Percentiles rank a stretch among this genome's conserved stretches.
These are phyloP conservation scores for Phytophthora brassicae DNA, from an alignment of 352 stramenopile genomes.

Conservation along the genomic window DNA sequence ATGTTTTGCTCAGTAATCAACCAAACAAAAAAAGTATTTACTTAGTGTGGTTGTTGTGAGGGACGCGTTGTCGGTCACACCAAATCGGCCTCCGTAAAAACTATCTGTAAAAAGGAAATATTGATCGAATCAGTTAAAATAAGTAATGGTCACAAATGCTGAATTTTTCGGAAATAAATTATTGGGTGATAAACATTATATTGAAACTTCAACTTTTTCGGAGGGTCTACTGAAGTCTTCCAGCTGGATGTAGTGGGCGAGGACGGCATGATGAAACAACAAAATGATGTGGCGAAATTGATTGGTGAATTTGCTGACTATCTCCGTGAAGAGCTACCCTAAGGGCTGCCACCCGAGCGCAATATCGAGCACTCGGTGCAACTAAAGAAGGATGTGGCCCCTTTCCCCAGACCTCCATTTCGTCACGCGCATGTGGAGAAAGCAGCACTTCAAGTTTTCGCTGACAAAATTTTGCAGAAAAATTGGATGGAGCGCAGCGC, in stretches of 20 bases:
- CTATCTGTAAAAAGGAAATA: no score
- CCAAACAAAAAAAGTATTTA: no score
- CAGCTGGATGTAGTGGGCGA: constrained; percentile 5
- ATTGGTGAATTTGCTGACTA: constrained; percentile 10
- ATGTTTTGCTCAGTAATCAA: no score
- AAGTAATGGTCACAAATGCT: no score
- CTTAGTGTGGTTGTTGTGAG: no score
- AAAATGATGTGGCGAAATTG: background rate
- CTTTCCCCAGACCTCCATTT: no score
- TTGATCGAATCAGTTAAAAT: no score
- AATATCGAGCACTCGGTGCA: constrained; percentile 8
- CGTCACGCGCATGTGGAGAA: background rate
- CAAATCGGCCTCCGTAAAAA: no score
- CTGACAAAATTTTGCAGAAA: background rate
- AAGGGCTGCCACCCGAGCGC: constrained; percentile 8
- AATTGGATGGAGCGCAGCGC: background rate
- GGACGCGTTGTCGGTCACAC: no score
- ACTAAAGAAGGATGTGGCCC: constrained; percentile 2
- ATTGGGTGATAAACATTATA: no score
- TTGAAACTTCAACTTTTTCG: no score
- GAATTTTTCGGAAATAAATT: no score
- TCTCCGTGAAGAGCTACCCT: constrained; percentile 3
- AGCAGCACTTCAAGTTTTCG: constrained; percentile 1
- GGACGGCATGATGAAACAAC: background rate
- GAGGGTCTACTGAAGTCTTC: background rate